Conservation (phyloP, 768 basidiomycete species). For the Xanthoconium stramineum region DNA sequence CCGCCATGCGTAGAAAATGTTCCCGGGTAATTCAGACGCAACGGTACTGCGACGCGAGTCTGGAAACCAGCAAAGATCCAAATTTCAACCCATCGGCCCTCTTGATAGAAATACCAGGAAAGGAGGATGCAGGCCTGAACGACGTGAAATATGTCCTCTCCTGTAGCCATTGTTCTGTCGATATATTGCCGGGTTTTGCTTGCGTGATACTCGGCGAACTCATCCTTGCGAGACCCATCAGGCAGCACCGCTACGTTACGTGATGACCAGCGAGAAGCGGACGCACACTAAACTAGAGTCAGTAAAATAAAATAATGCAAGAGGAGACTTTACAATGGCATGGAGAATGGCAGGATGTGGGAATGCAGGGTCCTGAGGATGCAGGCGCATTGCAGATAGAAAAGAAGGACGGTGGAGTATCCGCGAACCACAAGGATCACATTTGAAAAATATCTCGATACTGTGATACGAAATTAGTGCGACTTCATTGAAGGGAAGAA, state of each 20-base stretch:
- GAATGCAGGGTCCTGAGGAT: slow-evolving; percentile 78
- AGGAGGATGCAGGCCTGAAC: slow-evolving; percentile 85
- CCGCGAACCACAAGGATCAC: slow-evolving; percentile 83
- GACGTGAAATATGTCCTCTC: slow-evolving; percentile 81
- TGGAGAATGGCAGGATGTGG: slow-evolving; percentile 89
- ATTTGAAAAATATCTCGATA: slow-evolving; percentile 84
- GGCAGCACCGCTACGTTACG: slow-evolving; percentile 62
- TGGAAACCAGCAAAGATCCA: slow-evolving; percentile 90
- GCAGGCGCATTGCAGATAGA: slow-evolving; percentile 71
- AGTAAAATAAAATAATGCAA: slow-evolving; percentile 8
- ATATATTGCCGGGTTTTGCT: slow-evolving; percentile 86
- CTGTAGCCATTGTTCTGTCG: slow-evolving; percentile 86
- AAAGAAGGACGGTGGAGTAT: slow-evolving; percentile 82
- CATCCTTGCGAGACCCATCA: slow-evolving; percentile 76
- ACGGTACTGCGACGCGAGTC: slow-evolving; percentile 74
- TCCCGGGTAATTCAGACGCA: slow-evolving; percentile 83
- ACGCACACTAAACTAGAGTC: slow-evolving; percentile 57
- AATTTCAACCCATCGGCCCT: slow-evolving; percentile 87
- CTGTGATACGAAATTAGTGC: slow-evolving; percentile 37
- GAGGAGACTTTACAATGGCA: slow-evolving; percentile 63
- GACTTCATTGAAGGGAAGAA: slow-evolving; percentile 3
- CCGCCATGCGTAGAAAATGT: slow-evolving; percentile 70
- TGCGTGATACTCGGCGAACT: slow-evolving; percentile 85
- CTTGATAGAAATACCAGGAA: slow-evolving; percentile 90
- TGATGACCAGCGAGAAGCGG: slow-evolving; percentile 80